Base-by-base conservation (phyloP, 768 basidiomycete species). In the Mycena vitilis region DNA sequence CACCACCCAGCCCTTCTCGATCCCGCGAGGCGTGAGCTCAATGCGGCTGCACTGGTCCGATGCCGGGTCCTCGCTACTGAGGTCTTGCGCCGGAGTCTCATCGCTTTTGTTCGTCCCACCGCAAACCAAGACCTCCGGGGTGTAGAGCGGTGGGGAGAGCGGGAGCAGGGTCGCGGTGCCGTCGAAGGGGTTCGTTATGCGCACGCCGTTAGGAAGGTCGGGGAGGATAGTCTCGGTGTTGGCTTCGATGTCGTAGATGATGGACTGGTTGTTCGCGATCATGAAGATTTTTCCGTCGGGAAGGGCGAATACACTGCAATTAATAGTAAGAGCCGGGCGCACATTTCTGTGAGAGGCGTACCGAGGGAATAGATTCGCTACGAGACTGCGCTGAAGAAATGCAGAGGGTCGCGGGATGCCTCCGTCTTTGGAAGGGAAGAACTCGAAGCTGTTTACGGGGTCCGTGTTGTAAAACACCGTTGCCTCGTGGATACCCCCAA, bases 321-420 rank as follows among this genome's bases (percentile, higher is more conserved):
- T n/a, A 30, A 15, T 40, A 52, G 8, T 53, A n/a, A 20, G 16
- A 52, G 37, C 13, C 2, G 22, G 6, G 12, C 48, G 10, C 4
- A n/a, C 22, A n/a, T 18, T 8, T 18, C 4, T 25, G 8, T 18
- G 45, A 13, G 22, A n/a, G 16, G 0, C 81, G 76, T 45, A 75
- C 75, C 78, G 78, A 78, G 75, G 85, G 77, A 79, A 89, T 65
- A 87, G 76, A 78, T 90, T 90, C 45, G 82, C 79, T 20, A 87
- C 87, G 23, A 89, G 81, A n/a, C 84, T 85, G 47, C 81, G 64
- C 36, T 73, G 74, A 40, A 80, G 70, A 72, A 80, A 80, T 13
- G 73, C 72, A 65, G 87, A 83, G 25, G 79, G 77, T 51, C 78
- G 74, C 2, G 75, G 72, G 20, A 71, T 69, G 11, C 76, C 77